Conservation (phyloP, 495 filamentous ascomycete species). For the Aspergillus leporis region DNA sequence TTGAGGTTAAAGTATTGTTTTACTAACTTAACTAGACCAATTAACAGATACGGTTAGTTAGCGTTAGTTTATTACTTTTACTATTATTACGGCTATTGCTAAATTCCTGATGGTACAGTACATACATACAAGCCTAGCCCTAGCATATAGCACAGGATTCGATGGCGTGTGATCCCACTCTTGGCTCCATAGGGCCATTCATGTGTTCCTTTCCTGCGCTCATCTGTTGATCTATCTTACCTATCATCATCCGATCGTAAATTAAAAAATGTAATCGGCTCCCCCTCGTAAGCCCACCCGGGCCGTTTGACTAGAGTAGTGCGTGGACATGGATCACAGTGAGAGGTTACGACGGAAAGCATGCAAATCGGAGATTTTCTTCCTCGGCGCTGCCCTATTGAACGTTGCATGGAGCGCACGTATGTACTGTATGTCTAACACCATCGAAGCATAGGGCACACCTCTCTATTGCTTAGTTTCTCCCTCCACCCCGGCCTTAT, state of each 20-base stretch:
- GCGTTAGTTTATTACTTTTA: not conserved
- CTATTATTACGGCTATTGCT: not conserved
- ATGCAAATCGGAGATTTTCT: slow-evolving; percentile 22
- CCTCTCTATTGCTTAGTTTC: slow-evolving; percentile 8
- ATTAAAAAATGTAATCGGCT: not conserved
- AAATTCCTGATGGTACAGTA: not conserved
- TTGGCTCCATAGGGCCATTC: not conserved
- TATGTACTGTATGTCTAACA: slow-evolving; percentile 22
- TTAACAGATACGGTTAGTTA: not conserved
- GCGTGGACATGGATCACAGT: slow-evolving; percentile 9
- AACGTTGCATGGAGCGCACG: slow-evolving; percentile 9
- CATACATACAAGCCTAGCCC: not conserved
- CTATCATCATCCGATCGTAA: slow-evolving; percentile 4
- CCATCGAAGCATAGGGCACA: slow-evolving; percentile 6
- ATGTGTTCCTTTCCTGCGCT: not conserved
- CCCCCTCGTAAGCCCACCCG: slow-evolving; percentile 5
- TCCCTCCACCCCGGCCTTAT: slow-evolving; percentile 3
- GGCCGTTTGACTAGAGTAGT: slow-evolving; percentile 12
- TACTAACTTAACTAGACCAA: not conserved
- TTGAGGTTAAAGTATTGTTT: not conserved
- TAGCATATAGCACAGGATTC: not conserved
- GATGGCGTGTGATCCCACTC: not conserved
- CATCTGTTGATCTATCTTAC: not conserved
- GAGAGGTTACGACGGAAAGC: not conserved
- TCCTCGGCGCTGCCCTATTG: slow-evolving; percentile 4